Evolutionary conservation across 139 green algal genomes (phyloP).

Genomic region (Dunaliella primolecta): DNA sequence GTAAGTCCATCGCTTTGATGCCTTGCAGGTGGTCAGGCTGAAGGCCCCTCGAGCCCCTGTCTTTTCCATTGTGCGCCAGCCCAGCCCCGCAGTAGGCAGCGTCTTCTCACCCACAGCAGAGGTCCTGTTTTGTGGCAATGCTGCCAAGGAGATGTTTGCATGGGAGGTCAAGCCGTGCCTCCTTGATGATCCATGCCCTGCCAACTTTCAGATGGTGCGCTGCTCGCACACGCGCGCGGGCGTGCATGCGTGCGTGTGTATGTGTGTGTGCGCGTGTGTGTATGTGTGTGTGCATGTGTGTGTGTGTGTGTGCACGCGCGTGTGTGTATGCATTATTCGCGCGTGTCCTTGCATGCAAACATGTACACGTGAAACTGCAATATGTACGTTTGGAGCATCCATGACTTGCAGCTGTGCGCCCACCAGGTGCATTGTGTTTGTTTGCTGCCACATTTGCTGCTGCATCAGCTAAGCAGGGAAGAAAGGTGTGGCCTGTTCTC

Average conservation of each 20-base stretch:
- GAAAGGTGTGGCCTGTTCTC: too few relatives aligned
- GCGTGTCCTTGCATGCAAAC: background rate
- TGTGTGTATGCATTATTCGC: background rate
- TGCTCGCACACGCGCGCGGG: background rate
- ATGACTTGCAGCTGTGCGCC: too few relatives aligned
- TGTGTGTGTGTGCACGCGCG: background rate
- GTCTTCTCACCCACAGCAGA: background rate
- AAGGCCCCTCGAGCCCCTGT: background rate
- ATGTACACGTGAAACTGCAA: too few relatives aligned
- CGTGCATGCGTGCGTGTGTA: background rate
- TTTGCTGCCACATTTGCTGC: too few relatives aligned
- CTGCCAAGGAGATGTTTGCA: conserved; percentile 12
- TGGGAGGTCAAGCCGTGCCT: background rate
- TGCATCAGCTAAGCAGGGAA: too few relatives aligned
- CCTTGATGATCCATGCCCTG: background rate
- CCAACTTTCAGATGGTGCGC: conserved; percentile 1
- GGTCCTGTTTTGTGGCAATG: conserved; percentile 2
- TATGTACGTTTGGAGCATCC: too few relatives aligned
- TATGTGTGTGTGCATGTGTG: background rate
- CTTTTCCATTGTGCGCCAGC: background rate
- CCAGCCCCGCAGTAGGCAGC: background rate
- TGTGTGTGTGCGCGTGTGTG: background rate
- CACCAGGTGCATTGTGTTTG: too few relatives aligned
- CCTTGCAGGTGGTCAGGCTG: background rate
- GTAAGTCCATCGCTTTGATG: too few relatives aligned